Evolutionary conservation across 1,284 basidiomycete species (phyloP).

Genomic region (Cutaneotrichosporon arboriforme): DNA sequence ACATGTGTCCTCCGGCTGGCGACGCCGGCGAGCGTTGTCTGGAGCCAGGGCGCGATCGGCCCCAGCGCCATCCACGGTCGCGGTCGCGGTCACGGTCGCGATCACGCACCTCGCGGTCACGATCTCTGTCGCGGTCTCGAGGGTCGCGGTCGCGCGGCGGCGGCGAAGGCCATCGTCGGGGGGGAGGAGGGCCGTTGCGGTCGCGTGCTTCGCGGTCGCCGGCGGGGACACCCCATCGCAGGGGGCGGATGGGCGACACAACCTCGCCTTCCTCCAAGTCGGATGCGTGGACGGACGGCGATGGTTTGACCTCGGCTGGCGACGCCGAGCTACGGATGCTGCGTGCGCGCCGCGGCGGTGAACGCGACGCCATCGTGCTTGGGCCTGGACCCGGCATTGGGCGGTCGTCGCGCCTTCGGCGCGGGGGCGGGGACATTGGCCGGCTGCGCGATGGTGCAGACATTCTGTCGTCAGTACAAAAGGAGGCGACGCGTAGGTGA

Average conservation of each 20-base stretch:
- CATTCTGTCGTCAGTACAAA: neutral
- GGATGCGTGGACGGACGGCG: neutral
- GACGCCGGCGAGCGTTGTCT: slow-evolving; percentile 11
- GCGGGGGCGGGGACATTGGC: neutral
- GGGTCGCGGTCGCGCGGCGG: slow-evolving; percentile 9
- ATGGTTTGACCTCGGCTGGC: neutral
- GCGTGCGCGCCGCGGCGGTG: slow-evolving; percentile 16
- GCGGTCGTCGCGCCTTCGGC: slow-evolving; percentile 3
- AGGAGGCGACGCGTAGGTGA: too few relatives aligned
- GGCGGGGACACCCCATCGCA: too few relatives aligned
- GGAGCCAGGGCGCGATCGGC: slow-evolving; percentile 8
- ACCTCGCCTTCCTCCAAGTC: slow-evolving; percentile 46
- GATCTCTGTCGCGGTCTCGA: slow-evolving; percentile 9
- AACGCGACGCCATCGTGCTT: slow-evolving; percentile 11
- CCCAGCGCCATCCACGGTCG: slow-evolving; percentile 13
- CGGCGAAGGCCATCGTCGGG: slow-evolving; percentile 20
- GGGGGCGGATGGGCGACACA: slow-evolving; percentile 30
- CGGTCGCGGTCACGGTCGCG: slow-evolving; percentile 16
- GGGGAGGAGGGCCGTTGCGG: slow-evolving; percentile 1
- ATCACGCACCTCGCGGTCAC: slow-evolving; percentile 7
- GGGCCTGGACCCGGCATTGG: slow-evolving; percentile 15
- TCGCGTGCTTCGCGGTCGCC: slow-evolving; percentile 3
- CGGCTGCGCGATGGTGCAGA: slow-evolving; percentile 1
- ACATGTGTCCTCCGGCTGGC: neutral
- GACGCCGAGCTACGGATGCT: slow-evolving; percentile 11